Evolutionary conservation across 129 eudicot species (phyloP), one percentile per base, ranked within the genome.

Genomic region (Heracleum sosnowskyi): DNA sequence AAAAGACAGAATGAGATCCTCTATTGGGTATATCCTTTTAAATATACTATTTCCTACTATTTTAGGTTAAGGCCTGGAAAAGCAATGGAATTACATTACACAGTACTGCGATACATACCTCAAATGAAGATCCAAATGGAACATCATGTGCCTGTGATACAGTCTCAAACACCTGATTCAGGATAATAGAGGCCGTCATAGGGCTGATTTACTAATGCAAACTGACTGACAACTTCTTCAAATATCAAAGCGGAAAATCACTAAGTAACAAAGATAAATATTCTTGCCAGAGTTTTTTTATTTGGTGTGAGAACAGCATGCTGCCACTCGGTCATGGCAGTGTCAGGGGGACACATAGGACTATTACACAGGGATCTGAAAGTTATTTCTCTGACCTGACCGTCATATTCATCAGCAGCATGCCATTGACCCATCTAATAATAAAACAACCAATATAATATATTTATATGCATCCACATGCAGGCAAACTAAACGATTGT

Each of bases 141-240:
- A 94, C 98, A 83, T 94, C 98, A 77, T 94, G 98, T 10, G 97
- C 97, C 86, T 91, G 98, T 79, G 90, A 96, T 77, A 90, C 97
- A 57, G 96, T 91, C 85, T 94, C 98, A 84, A 94, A 91, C 80
- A 91, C 97, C 98, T 94, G 81, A 46, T 66, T 26, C 60, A 60
- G 74, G 64, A 37, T 49, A 69, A 55, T 68, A 66, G 35, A 37
- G 44, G n/a, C 36, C 13, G 47, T 75, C 53, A 24, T 22, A 64
- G 20, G 16, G 46, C 49, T 47, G 47, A 11, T 55, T 53, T 20
- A 79, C 73, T 42, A 17, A 76, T 44, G 33, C 53, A 17, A 41
- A 53, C 71, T 0, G 39, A 69, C 35, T 33, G 55, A 10, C 6
- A 63, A 22, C 22, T 41, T 45, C 18, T 73, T 26, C 15, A 15